Percentiles rank a stretch among this genome's conserved stretches.
Evolutionary conservation across 2,329 filamentous ascomycete species (phyloP).

Genomic region (Ascochyta clinopodiicola): DNA sequence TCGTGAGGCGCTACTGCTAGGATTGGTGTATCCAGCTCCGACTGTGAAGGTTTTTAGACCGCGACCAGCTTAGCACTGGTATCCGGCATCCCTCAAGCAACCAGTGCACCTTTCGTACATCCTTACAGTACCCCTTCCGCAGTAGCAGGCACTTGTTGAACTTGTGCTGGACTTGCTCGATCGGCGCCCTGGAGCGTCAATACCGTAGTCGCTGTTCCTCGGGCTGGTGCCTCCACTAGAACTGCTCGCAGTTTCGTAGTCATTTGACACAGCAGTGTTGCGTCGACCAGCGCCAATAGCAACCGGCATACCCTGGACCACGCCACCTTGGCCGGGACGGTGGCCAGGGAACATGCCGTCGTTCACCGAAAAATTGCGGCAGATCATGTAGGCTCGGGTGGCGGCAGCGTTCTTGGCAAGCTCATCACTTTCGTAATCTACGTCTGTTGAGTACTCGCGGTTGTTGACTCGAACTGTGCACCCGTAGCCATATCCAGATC

Average conservation of each 20-base stretch:
- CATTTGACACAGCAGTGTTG: constrained; percentile 55
- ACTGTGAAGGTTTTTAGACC: neutral
- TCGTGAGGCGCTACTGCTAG: neutral
- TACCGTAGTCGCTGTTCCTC: constrained; percentile 53
- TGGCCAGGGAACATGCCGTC: constrained; percentile 80
- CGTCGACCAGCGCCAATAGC: constrained; percentile 68
- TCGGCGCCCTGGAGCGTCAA: constrained; percentile 46
- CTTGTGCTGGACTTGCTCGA: constrained; percentile 45
- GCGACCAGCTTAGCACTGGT: constrained; percentile 26
- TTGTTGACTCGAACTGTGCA: constrained; percentile 96
- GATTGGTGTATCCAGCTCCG: neutral
- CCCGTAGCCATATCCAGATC: constrained; percentile 75
- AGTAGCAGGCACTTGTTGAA: constrained; percentile 40
- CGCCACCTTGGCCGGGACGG: constrained; percentile 59
- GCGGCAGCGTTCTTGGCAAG: constrained; percentile 92
- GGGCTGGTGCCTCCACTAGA: constrained; percentile 64
- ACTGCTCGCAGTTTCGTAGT: constrained; percentile 59
- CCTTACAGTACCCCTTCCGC: constrained; percentile 48
- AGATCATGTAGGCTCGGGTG: constrained; percentile 96
- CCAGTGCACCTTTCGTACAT: constrained; percentile 52
- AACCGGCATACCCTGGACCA: constrained; percentile 68
- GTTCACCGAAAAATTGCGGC: constrained; percentile 95
- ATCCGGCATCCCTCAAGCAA: constrained; percentile 53
- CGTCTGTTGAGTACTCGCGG: constrained; percentile 92
- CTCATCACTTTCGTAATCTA: constrained; percentile 79